Conservation (phyloP, 1,284 basidiomycete genomes). For the Ceratobasidium sp. region DNA sequence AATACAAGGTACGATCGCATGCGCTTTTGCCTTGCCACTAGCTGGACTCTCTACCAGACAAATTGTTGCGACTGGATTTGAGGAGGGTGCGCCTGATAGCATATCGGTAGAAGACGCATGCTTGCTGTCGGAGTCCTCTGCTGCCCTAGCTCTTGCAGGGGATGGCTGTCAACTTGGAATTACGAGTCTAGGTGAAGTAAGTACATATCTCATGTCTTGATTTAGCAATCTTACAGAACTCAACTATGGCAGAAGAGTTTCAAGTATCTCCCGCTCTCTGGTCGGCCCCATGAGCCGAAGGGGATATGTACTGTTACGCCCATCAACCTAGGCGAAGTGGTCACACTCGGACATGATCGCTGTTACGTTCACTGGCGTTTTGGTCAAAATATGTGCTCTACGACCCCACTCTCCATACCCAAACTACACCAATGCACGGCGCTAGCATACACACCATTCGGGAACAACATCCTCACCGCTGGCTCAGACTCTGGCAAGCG, state of each 20-base stretch:
- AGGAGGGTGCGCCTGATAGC: slow-evolving; percentile 4
- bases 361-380: slow-evolving; percentile 29
- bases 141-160: slow-evolving; percentile 14
- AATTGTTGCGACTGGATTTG: slow-evolving; percentile 27
- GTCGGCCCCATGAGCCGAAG: slow-evolving; percentile 20
- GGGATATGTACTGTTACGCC: slow-evolving; percentile 12
- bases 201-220: background rate
- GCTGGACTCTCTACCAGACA: slow-evolving; percentile 15
- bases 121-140: slow-evolving; percentile 23
- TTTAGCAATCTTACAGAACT: background rate
- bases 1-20: background rate
- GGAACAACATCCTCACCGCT: slow-evolving; percentile 2
- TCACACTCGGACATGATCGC: slow-evolving; percentile 25
- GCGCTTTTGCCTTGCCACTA: background rate
- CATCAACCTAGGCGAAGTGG: background rate
- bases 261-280: background rate
- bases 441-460: background rate
- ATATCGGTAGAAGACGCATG: slow-evolving; percentile 30
- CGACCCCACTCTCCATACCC: background rate
- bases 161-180: slow-evolving; percentile 10
- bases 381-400: background rate
- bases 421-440: slow-evolving; percentile 30
- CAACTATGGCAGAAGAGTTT: slow-evolving; percentile 7
- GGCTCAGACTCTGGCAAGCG: slow-evolving; percentile 17
- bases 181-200: slow-evolving; percentile 9